Evolutionary conservation across 805 yeast genomes (phyloP), one percentile per base, ranked within the genome.

Genomic region (Wickerhamiella nectarea): DNA sequence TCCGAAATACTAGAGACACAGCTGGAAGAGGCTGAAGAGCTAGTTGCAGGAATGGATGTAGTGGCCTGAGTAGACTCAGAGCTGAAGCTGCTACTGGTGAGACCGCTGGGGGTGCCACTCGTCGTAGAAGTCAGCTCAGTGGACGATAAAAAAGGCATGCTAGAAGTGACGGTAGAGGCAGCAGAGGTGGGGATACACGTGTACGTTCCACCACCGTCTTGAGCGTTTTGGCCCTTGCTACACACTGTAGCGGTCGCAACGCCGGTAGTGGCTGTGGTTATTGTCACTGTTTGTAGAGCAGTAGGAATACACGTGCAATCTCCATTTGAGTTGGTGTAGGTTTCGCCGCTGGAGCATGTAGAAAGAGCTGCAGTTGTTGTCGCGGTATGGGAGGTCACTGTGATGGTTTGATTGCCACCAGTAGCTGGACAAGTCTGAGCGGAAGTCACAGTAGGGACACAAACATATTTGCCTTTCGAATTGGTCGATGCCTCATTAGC

Each of bases 1-100:
- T 37, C 34, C 18, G 15, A 6, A 18, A 26, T 7, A 15, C 17
- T 18, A 20, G n/a, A 19, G 25, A 26, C 20, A 17, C 41, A 37
- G 26, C 21, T 7, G 11, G 39, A 28, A 15, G 46, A 10, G 11
- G 36, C 33, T n/a, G 45, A 18, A 14, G 47, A 18, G n/a, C 14
- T 20, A 8, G 43, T 18, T 11, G 33, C 10, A 17, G 28, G 15
- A 28, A 38, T 12, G 10, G 43, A 21, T 3, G 28, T 10, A 36
- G 41, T 20, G 14, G 33, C 8, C 28, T 37, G 34, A 24, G 41
- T 14, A 24, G 41, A 26, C 18, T 26, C 41, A 37, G 56, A 53
- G 59, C 60, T 57, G 57, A 55, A 46, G 48, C 56, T 46, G 53
- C 60, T 54, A 57, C 61, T 56, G 38, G 61, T 57, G 61, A 56